Percentiles rank a stretch among this genome's conserved stretches.
phyloP scores from a whole-genome alignment of 768 basidiomycete genomes.

The Tylopilus sp. region DNA sequence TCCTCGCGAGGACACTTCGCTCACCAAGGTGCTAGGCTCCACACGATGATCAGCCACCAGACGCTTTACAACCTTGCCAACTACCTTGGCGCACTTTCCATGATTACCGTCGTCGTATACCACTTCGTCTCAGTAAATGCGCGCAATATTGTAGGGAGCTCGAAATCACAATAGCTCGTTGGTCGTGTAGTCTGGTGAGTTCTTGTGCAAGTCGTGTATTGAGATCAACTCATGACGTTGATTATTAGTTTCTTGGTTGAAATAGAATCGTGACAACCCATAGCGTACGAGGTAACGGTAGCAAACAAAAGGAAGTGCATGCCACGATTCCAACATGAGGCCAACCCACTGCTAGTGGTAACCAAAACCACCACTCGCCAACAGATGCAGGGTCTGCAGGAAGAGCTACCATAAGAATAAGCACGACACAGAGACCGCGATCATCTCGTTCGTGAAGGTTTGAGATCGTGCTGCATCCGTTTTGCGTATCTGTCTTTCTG shows the following conservation, averaged over 20 bases:
- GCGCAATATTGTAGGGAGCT: conserved; percentile 37
- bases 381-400: no score
- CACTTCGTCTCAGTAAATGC: conserved; percentile 89
- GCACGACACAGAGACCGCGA: no score
- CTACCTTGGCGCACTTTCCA: conserved; percentile 77
- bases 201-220: background rate
- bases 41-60: conserved; percentile 70
- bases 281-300: no score
- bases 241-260: background rate
- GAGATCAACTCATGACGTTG: background rate
- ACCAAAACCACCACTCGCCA: no score
- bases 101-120: conserved; percentile 85
- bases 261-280: background rate
- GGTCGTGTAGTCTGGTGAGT: conserved; percentile 8
- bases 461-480: no score
- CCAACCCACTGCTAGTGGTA: no score
- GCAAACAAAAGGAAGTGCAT: no score
- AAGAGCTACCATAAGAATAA: no score
- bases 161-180: background rate
- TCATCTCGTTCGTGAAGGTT: no score
- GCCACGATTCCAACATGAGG: no score
- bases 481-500: no score
- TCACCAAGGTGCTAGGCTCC: background rate
- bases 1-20: background rate
- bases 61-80: conserved; percentile 84